Conservation (phyloP, 2,329 filamentous ascomycete genomes). For the Colletotrichum viniferum region DNA sequence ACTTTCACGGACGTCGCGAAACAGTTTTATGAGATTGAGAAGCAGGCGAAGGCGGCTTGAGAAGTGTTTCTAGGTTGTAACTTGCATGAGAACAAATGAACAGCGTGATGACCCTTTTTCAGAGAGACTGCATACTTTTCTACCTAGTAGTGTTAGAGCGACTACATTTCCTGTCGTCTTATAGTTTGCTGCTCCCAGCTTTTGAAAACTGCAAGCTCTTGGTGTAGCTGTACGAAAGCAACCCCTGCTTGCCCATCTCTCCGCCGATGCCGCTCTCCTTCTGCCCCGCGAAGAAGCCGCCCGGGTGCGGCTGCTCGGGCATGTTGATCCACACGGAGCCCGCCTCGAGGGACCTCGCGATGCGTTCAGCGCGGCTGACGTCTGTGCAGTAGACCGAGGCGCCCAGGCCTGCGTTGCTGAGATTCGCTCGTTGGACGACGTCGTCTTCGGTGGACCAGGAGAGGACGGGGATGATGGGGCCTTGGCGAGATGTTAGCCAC, state of each 20-base stretch:
- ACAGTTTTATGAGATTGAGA: conserved; percentile 25
- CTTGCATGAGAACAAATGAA: neutral
- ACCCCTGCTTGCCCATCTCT: conserved; percentile 36
- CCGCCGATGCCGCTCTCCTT: conserved; percentile 37
- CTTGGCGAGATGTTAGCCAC: conserved; percentile 29
- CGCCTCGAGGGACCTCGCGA: conserved; percentile 59
- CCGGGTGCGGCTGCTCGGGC: conserved; percentile 33
- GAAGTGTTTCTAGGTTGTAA: too few relatives aligned
- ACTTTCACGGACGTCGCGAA: conserved; percentile 24
- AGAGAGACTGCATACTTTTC: too few relatives aligned
- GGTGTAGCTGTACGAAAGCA: conserved; percentile 36
- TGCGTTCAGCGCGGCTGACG: conserved; percentile 49
- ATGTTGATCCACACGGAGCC: conserved; percentile 66
- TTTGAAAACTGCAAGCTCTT: conserved; percentile 32
- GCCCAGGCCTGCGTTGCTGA: conserved; percentile 56
- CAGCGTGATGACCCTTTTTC: neutral
- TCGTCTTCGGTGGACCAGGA: conserved; percentile 66
- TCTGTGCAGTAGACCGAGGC: conserved; percentile 64
- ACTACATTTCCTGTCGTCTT: neutral
- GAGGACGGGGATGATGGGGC: conserved; percentile 67
- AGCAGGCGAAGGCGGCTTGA: neutral
- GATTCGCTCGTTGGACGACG: conserved; percentile 60
- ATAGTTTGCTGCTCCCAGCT: conserved; percentile 22
- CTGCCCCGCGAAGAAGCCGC: conserved; percentile 34
- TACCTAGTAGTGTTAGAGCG: neutral